Percentiles rank a stretch among this genome's conserved stretches.
Evolutionary conservation across 257 asterid genomes (phyloP).

Genomic region (Jacaranda copaia): DNA sequence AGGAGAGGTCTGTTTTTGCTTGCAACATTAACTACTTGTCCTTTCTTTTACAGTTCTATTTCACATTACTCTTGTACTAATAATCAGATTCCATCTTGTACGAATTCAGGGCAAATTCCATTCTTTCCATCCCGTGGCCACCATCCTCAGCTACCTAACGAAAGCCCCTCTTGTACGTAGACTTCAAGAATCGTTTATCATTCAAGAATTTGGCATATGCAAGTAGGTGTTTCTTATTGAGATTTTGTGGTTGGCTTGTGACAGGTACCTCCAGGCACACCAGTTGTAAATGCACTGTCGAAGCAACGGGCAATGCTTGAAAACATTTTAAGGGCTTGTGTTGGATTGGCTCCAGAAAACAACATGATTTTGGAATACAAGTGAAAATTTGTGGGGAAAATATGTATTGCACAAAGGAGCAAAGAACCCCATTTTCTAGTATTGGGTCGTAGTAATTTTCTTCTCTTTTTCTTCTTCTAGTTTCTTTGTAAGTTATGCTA

Average conservation of each 20-base stretch:
- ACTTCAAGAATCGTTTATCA: conserved; percentile 6
- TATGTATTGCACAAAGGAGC: not conserved
- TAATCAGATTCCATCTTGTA: not conserved
- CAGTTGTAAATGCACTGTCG: conserved; percentile 95
- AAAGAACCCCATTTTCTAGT: not conserved
- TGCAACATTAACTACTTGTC: not conserved
- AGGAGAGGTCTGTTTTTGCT: conserved; percentile 62
- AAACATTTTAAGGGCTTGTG: conserved; percentile 96
- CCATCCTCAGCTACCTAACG: conserved; percentile 92
- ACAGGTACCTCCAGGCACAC: conserved; percentile 99
- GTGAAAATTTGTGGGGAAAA: conserved; percentile 44
- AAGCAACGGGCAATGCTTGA: conserved; percentile 98
- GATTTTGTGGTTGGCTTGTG: conserved; percentile 4
- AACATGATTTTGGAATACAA: conserved; percentile 99
- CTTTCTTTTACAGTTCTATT: not conserved
- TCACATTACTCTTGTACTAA: not conserved
- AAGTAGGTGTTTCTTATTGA: not conserved
- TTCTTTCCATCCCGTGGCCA: conserved; percentile 95
- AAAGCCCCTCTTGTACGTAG: conserved; percentile 96
- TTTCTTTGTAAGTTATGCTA: not conserved
- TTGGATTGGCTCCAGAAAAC: conserved; percentile 98
- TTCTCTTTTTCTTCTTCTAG: not conserved
- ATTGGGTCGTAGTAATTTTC: too few species aligned
- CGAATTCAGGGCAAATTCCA: conserved; percentile 80
- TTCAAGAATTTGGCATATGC: not conserved